phyloP scores from a whole-genome alignment of 2,329 filamentous ascomycete species.

The Achaetomium macrosporum region DNA sequence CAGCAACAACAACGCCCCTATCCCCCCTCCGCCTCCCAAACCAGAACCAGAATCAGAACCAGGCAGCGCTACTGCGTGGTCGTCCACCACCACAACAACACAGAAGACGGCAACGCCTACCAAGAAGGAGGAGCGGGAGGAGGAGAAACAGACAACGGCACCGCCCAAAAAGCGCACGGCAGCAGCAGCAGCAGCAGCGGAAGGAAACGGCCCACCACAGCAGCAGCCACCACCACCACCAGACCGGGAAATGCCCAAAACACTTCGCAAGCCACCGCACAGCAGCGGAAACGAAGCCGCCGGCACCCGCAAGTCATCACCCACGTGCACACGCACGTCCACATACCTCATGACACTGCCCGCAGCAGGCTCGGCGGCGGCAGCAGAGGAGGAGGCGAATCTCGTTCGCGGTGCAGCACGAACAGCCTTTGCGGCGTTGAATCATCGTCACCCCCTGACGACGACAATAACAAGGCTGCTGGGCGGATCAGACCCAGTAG shows the following conservation, averaged over 20 bases:
- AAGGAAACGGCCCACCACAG: neutral
- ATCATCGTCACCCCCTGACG: conserved; percentile 6
- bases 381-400: conserved; percentile 6
- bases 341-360: conserved; percentile 21
- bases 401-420: conserved; percentile 26
- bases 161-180: too few species aligned
- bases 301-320: conserved; percentile 17
- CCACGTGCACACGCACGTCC: conserved; percentile 28
- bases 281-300: neutral
- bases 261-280: conserved; percentile 16
- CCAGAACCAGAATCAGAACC: conserved; percentile 21
- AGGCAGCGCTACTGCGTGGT: conserved; percentile 31
- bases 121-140: neutral
- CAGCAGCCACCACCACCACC: neutral
- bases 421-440: conserved; percentile 16
- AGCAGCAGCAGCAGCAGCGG: neutral
- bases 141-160: too few species aligned
- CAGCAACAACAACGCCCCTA: conserved; percentile 1
- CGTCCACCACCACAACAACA: conserved; percentile 1
- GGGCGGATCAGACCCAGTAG: conserved; percentile 10
- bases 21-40: conserved; percentile 1
- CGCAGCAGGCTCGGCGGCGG: neutral
- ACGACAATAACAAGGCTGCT: neutral
- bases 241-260: conserved; percentile 20
- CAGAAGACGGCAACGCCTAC: conserved; percentile 12